Conservation (phyloP, 1,284 basidiomycete genomes). For the Tremellales sp. region DNA sequence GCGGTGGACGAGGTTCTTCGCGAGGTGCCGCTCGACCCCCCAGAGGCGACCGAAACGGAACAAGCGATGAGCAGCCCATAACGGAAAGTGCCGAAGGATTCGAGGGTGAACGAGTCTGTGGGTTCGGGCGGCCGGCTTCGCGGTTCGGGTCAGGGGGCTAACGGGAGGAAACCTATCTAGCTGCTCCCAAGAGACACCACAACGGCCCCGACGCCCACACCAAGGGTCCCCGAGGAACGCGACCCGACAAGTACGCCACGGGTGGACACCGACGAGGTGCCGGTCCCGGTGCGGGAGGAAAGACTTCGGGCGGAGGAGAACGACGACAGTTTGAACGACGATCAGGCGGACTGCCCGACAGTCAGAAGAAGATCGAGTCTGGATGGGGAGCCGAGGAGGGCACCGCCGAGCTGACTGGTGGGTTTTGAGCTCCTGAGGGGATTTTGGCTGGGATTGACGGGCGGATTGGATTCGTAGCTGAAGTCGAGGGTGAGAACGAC, state of each 20-base stretch:
- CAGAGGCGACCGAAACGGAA: conserved; percentile 23
- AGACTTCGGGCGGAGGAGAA: conserved; percentile 33
- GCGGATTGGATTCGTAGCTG: conserved; percentile 37
- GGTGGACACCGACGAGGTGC: conserved; percentile 38
- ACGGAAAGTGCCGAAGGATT: conserved; percentile 40
- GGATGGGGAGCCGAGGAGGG: conserved; percentile 89
- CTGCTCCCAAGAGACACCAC: conserved; percentile 14
- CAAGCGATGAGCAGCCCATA: conserved; percentile 21
- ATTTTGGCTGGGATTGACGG: too few species aligned
- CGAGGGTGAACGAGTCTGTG: conserved; percentile 48
- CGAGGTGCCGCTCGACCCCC: conserved; percentile 44
- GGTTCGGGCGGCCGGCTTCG: too few species aligned
- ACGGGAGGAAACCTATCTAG: background rate
- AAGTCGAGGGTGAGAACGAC: conserved; percentile 51
- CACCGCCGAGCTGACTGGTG: conserved; percentile 65
- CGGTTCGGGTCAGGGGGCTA: too few species aligned
- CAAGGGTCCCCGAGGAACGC: conserved; percentile 42
- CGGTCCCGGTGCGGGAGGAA: conserved; percentile 24
- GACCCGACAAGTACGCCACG: conserved; percentile 31
- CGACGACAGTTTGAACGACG: conserved; percentile 40
- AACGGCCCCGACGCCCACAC: conserved; percentile 43
- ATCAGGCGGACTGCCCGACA: conserved; percentile 57
- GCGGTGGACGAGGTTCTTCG: conserved; percentile 34
- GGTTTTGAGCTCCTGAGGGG: too few species aligned
- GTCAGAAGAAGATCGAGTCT: conserved; percentile 85